phyloP scores from a whole-genome alignment of 345 rosid species.

The Leavenworthia alabamica region DNA sequence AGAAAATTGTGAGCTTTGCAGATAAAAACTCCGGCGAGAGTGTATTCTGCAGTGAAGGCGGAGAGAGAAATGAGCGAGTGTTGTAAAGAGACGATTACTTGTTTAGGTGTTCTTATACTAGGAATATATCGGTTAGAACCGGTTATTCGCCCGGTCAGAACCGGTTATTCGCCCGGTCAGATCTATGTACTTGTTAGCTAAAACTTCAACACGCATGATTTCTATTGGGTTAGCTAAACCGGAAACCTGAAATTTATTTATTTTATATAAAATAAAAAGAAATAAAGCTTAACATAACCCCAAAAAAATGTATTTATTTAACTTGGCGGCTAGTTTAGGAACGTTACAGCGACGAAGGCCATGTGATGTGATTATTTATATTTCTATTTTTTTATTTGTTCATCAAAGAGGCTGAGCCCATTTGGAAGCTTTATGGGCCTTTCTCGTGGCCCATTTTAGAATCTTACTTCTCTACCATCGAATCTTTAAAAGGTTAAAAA shows the following conservation, averaged over 20 bases:
- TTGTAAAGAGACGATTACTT: slow-evolving; percentile 9
- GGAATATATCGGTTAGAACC: too few relatives aligned
- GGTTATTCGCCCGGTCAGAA: too few relatives aligned
- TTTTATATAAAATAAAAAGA: too few relatives aligned
- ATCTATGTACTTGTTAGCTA: too few relatives aligned
- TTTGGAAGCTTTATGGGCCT: not conserved
- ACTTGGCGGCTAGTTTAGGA: slow-evolving; percentile 25
- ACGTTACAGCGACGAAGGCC: slow-evolving; percentile 22
- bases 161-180: too few relatives aligned
- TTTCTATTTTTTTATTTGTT: not conserved
- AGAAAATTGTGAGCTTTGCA: not conserved
- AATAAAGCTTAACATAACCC: too few relatives aligned
- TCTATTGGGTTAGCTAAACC: too few relatives aligned
- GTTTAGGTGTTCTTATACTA: slow-evolving; percentile 13
- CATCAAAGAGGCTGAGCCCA: not conserved
- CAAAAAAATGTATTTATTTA: not conserved
- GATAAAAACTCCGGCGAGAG: slow-evolving; percentile 14
- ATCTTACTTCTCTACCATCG: not conserved
- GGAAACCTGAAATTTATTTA: too few relatives aligned
- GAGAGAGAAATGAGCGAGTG: slow-evolving; percentile 12
- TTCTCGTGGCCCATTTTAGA: not conserved
- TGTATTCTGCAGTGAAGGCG: slow-evolving; percentile 18
- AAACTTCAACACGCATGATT: too few relatives aligned
- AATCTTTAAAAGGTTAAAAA: not conserved
- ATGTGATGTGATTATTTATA: slow-evolving; percentile 17